phyloP scores from a whole-genome alignment of 139 green algal species.

The Volvox reticuliferus region DNA sequence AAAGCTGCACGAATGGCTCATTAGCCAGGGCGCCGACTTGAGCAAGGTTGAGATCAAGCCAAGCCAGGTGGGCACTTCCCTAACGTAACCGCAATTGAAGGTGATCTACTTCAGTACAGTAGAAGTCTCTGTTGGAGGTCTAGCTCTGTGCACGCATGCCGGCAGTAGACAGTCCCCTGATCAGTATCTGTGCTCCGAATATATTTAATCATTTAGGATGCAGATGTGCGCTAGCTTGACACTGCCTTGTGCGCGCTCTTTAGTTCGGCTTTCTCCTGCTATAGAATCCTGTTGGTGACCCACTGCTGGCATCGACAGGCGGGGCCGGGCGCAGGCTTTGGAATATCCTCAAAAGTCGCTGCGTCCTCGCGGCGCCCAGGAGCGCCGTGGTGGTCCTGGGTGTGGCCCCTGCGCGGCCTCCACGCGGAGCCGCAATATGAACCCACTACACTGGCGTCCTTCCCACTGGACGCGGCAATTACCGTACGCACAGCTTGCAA shows the following conservation, averaged over 20 bases:
- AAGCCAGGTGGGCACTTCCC: neutral
- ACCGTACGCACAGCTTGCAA: constrained; percentile 44
- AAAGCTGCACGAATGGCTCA: constrained; percentile 29
- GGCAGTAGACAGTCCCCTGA: too few species aligned
- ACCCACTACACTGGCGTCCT: constrained; percentile 51
- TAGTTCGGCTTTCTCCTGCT: too few species aligned
- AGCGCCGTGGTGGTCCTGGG: constrained; percentile 31
- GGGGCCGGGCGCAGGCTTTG: constrained; percentile 16
- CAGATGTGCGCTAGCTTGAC: too few species aligned
- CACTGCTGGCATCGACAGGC: neutral
- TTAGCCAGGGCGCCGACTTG: constrained; percentile 1
- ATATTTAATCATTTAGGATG: too few species aligned
- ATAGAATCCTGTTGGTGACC: too few species aligned
- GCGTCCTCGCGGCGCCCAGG: neutral
- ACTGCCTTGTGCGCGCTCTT: too few species aligned
- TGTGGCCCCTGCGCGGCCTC: constrained; percentile 12
- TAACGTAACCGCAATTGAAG: too few species aligned
- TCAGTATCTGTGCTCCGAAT: too few species aligned
- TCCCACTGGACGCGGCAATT: constrained; percentile 52
- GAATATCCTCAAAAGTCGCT: neutral
- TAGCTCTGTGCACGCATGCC: too few species aligned
- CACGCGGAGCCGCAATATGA: neutral
- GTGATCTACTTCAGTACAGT: too few species aligned
- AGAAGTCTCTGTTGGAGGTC: too few species aligned
- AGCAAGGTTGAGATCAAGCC: neutral